Evolutionary conservation across 768 basidiomycete genomes (phyloP).

Genomic region (Tricholoma sp.): DNA sequence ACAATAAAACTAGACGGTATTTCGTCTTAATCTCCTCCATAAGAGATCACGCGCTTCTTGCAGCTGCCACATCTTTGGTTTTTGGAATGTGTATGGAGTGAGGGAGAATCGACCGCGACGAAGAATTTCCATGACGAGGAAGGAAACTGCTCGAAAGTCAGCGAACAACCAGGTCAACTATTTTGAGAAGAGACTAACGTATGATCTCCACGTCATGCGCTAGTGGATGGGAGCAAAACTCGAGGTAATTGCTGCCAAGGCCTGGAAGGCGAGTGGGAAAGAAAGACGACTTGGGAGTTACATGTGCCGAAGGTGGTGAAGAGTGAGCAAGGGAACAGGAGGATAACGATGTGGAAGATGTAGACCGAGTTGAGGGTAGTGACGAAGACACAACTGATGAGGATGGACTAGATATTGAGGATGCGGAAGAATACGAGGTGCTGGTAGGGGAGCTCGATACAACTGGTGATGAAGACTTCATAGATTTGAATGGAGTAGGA

Average conservation of each 20-base stretch:
- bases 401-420: conserved; percentile 16
- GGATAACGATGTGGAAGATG: background rate
- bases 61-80: conserved; percentile 44
- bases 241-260: conserved; percentile 53
- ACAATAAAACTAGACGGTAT: conserved; percentile 26
- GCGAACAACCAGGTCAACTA: background rate
- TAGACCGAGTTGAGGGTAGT: background rate
- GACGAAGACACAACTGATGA: background rate
- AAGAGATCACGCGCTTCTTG: conserved; percentile 35
- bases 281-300: conserved; percentile 32
- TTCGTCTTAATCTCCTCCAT: conserved; percentile 31
- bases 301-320: background rate
- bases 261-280: conserved; percentile 48
- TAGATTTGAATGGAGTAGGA: conserved; percentile 5
- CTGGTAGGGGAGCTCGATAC: conserved; percentile 9
- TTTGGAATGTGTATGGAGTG: conserved; percentile 42
- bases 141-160: conserved; percentile 40
- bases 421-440: conserved; percentile 14
- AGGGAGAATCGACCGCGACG: conserved; percentile 54
- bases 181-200: conserved; percentile 26
- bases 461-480: conserved; percentile 16
- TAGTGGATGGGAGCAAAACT: conserved; percentile 45
- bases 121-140: conserved; percentile 60
- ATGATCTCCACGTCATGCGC: conserved; percentile 50
- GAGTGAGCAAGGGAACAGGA: background rate